Evolutionary conservation across 2,329 filamentous ascomycete species (phyloP), one percentile per base, ranked within the genome.

Genomic region (Anisogramma anomala): DNA sequence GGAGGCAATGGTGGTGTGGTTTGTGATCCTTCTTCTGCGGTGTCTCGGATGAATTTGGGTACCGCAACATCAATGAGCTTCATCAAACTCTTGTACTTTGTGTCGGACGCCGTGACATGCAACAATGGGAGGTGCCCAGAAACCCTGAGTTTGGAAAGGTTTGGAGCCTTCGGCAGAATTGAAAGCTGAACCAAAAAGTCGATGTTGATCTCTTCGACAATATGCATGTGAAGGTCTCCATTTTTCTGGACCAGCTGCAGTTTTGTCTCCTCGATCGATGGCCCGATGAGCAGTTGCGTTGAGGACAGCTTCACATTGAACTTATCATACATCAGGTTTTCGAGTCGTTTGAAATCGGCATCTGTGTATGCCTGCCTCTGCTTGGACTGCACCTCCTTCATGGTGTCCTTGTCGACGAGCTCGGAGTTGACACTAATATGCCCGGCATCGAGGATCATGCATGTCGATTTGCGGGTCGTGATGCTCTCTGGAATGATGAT

Each of bases 81-180:
- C 91, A 99, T 98, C 45, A 98, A 61, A 33, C 78, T 88, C 65
- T 96, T 98, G 67, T 98, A 98, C 58, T 98, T 98, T 27, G 79
- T 79, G 53, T 99, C 93, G 0, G 91, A 96, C 27, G 93, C 80
- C 0, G 84, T 84, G 9, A 84, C 91, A 58, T 96, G 89, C 1
- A 99, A 69, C 39, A 96, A 79, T 0, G 93, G 91, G 39, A 99
- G 69, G 52, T 93, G 86, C 2, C 91, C 91, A 1, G 87, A 93
- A 25, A 99, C 77, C 46, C 85, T 82, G 51, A 95, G 80, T 54
- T 91, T 91, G 11, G 91, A 93, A 36, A 99, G 67, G 48, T 95
- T 93, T 0, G 89, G 83, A 1, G 86, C 86, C 57, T 95, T 95
- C 0, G 91, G 91, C n/a, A 98, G 68, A 51, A 99, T 99, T 6